Base-by-base conservation (phyloP, 2,329 filamentous ascomycete species). In the Tolypocladium tropicale region DNA sequence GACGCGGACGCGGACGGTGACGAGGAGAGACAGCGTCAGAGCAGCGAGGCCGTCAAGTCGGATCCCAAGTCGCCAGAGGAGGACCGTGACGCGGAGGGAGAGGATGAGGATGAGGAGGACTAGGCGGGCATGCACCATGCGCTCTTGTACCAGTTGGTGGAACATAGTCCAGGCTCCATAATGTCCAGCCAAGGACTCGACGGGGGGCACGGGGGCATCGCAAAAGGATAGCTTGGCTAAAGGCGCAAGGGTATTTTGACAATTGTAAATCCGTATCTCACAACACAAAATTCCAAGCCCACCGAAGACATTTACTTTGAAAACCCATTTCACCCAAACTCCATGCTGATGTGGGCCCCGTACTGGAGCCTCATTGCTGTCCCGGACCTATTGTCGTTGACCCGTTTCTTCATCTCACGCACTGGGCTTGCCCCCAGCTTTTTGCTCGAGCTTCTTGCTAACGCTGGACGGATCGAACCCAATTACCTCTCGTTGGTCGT, bases 401-500 rank as follows among this genome's bases (percentile, higher is more conserved):
- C 51, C 36, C 10, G n/a, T 41, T 30, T 21, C 36, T 25, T 53
- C 34, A 16, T 41, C 28, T 21, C 51, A 39, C 23, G 28, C 51
- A 52, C 33, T 28, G 21, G 33, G 12, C 23, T 37, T 28, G 33
- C 23, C 34, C 34, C 7, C 18, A 43, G 53, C 23, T 14, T 14
- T 21, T 12, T 33, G 28, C 48, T 54, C 50, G 16, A 69, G 57
- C 56, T 64, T 66, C 55, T 58, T 61, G 21, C 55, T 58, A 14
- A 62, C 55, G 54, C 63, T 67, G 14, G 56, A 54, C 4, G 60
- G 54, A 54, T 71, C 69, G 50, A 80, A 86, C 12, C 83, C 83
- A 63, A 86, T 83, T 0, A 67, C 72, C 55, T 81, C 78, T 54
- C 83, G 75, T 60, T 84, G 76, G 58, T 86, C 83, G 58, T 86